phyloP scores from a whole-genome alignment of 2,329 filamentous ascomycete genomes.

The Monosporascus ibericus region DNA sequence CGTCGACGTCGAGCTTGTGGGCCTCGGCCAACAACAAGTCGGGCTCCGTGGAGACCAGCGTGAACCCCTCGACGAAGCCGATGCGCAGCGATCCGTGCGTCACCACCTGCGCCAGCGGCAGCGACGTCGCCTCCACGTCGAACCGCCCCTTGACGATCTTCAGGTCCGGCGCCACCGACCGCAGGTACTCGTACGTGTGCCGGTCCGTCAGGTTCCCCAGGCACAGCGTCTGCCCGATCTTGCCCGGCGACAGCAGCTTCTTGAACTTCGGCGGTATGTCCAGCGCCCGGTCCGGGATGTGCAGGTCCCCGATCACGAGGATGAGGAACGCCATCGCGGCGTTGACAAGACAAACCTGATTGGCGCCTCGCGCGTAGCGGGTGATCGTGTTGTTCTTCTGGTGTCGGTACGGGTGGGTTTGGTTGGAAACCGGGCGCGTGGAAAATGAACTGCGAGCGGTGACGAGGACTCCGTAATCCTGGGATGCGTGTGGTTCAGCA shows the following conservation, averaged over 20 bases:
- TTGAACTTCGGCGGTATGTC: constrained; percentile 92
- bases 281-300: constrained; percentile 87
- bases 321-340: constrained; percentile 73
- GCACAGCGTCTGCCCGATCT: constrained; percentile 77
- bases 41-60: constrained; percentile 60
- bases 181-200: constrained; percentile 74
- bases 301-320: constrained; percentile 85
- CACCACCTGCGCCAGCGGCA: constrained; percentile 60
- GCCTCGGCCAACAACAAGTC: constrained; percentile 62
- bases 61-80: constrained; percentile 64
- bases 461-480: neutral
- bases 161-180: constrained; percentile 65
- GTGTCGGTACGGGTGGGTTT: too few relatives aligned
- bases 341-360: neutral
- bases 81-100: constrained; percentile 60
- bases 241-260: constrained; percentile 76
- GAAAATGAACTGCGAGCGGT: neutral
- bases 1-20: constrained; percentile 62
- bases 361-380: neutral
- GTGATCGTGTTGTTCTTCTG: neutral
- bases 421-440: too few relatives aligned
- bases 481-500: neutral
- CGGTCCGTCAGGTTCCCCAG: constrained; percentile 76
- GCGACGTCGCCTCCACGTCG: constrained; percentile 60
- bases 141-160: constrained; percentile 64